Percentiles rank a stretch among this genome's conserved stretches.
Evolutionary conservation across 108 stramenopile species (phyloP).

Genomic region (Epipyxis sp.): DNA sequence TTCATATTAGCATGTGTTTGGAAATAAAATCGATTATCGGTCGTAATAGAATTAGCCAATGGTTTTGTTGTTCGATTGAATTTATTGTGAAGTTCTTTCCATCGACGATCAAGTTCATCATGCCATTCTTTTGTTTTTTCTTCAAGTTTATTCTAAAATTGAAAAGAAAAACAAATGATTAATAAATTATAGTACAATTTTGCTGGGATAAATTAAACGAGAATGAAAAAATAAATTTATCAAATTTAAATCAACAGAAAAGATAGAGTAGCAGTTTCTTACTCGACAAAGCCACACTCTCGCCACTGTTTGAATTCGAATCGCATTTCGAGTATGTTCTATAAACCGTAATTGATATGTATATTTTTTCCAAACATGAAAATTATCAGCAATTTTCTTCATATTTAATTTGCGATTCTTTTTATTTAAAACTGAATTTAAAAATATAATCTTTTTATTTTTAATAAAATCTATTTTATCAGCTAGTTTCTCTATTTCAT

Average conservation of each 20-base stretch:
- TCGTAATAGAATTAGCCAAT: not conserved
- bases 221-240: not conserved
- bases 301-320: not conserved
- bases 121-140: not conserved
- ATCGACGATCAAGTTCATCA: not conserved
- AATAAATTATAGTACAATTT: not conserved
- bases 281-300: constrained; percentile 19
- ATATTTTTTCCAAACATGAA: not conserved
- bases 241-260: not conserved
- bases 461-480: not conserved
- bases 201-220: not conserved
- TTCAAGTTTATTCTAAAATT: not conserved
- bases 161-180: not conserved
- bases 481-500: not conserved
- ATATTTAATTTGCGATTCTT: not conserved
- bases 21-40: not conserved
- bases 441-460: not conserved
- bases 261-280: not conserved
- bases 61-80: not conserved
- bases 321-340: not conserved
- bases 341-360: not conserved
- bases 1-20: constrained; percentile 7
- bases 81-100: not conserved
- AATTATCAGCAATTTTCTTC: not conserved
- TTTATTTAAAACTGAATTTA: not conserved